Base-by-base conservation (phyloP, 768 basidiomycete species). In the Termitomyces sp. region DNA sequence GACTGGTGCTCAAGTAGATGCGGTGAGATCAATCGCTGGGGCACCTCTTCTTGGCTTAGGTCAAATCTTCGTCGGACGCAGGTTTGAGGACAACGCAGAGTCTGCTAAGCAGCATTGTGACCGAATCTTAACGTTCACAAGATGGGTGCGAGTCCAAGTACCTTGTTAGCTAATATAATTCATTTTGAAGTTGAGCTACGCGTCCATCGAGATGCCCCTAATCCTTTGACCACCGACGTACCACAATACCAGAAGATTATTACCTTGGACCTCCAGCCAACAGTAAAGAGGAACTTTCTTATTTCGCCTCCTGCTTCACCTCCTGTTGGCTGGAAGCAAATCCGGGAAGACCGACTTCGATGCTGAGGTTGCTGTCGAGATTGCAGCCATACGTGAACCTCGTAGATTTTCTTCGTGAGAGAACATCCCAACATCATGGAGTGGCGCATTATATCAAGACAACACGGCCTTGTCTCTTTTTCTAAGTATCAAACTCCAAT, bases 221-320 rank as follows among this genome's bases (percentile, higher is more conserved):
- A 86, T 58, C 84, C 87, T 3, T 70, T 91, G 48, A 73, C 79
- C 53, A 71, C 70, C 4, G 64, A 60, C 64, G 65, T 37, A 63
- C 53, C 56, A 51, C 64, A 60, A 64, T 78, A n/a, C 76, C 77
- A 22, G 73, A 71, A 39, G 71, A 67, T n/a, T 74, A 79, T 63
- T 84, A 86, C 65, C 81, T 95, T 36, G 82, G 79, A 42, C 93
- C 94, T 0, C 96, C 96, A 0, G 73, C n/a, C n/a, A n/a, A n/a
- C 80, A 0, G 63, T 86, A 37, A 89, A 94, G 64, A 93, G 92
- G 73, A 98, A 98, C 74, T 98, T 98, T 73, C 80, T 99, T 47
- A 95, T 99, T 61, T 98, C 97, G 0, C 97, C 97, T 0, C 97
- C 97, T 4, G 97, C 97, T 5, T 97, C 94, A 0, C 97, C 97